A percentile compares a stretch with the other conserved stretches of the same genome.
Conservation (phyloP, 2,329 filamentous ascomycete species). For the Cercospora sp. region DNA sequence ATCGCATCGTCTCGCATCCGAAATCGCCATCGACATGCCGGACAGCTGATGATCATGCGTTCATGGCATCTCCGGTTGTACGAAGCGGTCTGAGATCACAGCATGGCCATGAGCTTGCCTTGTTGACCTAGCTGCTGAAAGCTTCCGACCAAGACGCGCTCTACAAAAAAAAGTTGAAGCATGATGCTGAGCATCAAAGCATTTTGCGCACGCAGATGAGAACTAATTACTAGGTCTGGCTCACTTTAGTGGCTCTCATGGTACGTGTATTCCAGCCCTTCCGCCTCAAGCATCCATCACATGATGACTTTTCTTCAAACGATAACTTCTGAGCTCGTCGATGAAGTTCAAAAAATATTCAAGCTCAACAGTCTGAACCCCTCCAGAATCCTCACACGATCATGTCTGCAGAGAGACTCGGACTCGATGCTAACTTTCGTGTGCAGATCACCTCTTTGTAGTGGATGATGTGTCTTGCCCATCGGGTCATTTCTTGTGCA, state of each 20-base stretch:
- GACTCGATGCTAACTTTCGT: neutral
- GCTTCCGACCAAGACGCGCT: neutral
- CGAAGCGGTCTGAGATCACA: neutral
- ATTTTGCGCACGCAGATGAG: neutral
- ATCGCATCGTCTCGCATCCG: neutral
- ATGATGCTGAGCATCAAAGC: neutral
- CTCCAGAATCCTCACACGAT: neutral
- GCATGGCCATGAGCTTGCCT: neutral
- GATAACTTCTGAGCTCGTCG: conserved; percentile 42
- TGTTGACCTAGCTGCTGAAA: neutral
- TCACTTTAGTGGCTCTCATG: neutral
- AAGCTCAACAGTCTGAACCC: conserved; percentile 58
- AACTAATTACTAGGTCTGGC: neutral
- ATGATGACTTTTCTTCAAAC: conserved; percentile 38
- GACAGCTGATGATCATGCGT: neutral
- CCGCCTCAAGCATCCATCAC: conserved; percentile 4
- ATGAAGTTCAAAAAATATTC: conserved; percentile 44
- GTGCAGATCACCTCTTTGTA: neutral
- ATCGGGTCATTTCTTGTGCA: neutral
- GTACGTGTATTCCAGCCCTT: neutral
- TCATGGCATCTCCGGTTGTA: no score
- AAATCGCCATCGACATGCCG: neutral
- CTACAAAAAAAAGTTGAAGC: neutral
- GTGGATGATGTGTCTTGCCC: neutral
- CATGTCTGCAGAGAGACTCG: neutral